Evolutionary conservation across 2,329 filamentous ascomycete genomes (phyloP).

Genomic region (Calonectria pseudoreteaudii): DNA sequence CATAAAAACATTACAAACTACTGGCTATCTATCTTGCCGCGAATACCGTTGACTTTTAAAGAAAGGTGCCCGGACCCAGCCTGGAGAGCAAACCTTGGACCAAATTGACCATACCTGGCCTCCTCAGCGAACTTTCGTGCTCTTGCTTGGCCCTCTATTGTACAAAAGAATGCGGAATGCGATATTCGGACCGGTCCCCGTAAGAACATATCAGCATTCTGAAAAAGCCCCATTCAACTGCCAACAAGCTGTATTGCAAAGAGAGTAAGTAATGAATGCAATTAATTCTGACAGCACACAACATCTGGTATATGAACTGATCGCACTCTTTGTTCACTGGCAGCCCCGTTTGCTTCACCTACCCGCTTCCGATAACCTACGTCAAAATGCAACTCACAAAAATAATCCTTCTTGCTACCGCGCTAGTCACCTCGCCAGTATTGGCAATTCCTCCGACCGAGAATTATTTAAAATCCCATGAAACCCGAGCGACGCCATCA

Average conservation of each 20-base stretch:
- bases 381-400: not conserved
- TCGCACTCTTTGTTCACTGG: not conserved
- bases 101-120: not conserved
- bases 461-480: not conserved
- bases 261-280: not conserved
- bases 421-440: not conserved
- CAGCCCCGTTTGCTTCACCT: not conserved
- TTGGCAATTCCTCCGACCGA: not conserved
- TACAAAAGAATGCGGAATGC: not conserved
- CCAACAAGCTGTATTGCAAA: not conserved
- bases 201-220: not conserved
- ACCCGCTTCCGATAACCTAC: not conserved
- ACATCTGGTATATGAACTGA: not conserved
- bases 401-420: not conserved
- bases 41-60: not conserved
- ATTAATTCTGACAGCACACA: not conserved
- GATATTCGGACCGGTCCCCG: not conserved
- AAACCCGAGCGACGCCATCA: not conserved
- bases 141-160: not conserved
- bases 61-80: not conserved
- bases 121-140: not conserved
- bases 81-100: not conserved
- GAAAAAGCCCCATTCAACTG: not conserved
- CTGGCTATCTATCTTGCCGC: not conserved
- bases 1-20: not conserved